Percentiles rank a stretch among this genome's conserved stretches.
phyloP scores from a whole-genome alignment of 352 stramenopile genomes.

The Pythium myriotylum region DNA sequence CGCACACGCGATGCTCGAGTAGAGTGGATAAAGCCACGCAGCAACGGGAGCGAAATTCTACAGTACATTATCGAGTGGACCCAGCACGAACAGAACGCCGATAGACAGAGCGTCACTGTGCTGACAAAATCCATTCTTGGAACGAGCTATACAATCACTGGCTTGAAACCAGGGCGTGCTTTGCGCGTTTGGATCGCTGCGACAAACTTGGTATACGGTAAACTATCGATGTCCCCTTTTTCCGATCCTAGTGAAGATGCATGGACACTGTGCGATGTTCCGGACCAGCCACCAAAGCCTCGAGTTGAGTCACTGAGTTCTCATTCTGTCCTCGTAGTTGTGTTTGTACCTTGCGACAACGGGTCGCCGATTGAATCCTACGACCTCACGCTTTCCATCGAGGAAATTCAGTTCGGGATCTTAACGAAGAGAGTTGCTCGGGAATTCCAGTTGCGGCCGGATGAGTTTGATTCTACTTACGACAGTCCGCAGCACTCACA shows the following conservation, averaged over 20 bases:
- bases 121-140: constrained; percentile 55
- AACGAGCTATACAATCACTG: constrained; percentile 45
- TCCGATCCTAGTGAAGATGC: constrained; percentile 41
- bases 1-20: constrained; percentile 44
- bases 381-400: constrained; percentile 44
- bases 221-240: constrained; percentile 45
- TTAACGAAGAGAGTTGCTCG: constrained; percentile 42
- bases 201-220: constrained; percentile 66
- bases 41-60: constrained; percentile 71
- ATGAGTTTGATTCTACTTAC: constrained; percentile 26
- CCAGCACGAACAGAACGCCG: constrained; percentile 24
- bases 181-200: constrained; percentile 55
- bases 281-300: constrained; percentile 34
- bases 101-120: constrained; percentile 28
- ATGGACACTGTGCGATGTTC: constrained; percentile 52
- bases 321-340: constrained; percentile 46
- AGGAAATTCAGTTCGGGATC: constrained; percentile 68
- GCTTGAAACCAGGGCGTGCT: constrained; percentile 40
- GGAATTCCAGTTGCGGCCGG: constrained; percentile 31
- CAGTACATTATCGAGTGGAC: constrained; percentile 68
- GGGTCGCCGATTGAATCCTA: constrained; percentile 52
- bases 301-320: constrained; percentile 32
- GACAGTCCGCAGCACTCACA: neutral
- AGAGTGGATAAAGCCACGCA: constrained; percentile 57
- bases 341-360: constrained; percentile 51